Conservation (phyloP, 2,329 filamentous ascomycete genomes). For the Dothideomycetes sp. region DNA sequence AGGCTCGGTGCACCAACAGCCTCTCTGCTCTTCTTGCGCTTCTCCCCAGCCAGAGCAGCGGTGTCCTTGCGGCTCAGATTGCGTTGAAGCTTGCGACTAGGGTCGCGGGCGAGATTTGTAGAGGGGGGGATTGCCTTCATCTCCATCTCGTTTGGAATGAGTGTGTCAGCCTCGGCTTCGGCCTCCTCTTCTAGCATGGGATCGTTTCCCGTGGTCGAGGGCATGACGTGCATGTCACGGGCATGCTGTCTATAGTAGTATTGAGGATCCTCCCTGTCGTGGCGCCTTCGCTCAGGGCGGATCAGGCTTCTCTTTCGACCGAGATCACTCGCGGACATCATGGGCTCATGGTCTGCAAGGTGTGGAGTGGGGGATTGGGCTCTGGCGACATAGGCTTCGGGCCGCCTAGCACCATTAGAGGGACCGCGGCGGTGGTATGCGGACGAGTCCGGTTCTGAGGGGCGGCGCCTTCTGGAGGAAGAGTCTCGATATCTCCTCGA, state of each 20-base stretch:
- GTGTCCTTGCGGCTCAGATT: constrained; percentile 55
- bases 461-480: constrained; percentile 52
- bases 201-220: constrained; percentile 87
- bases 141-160: constrained; percentile 54
- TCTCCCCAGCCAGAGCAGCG: constrained; percentile 47
- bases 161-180: constrained; percentile 34
- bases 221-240: constrained; percentile 78
- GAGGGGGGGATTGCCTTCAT: constrained; percentile 31
- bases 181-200: constrained; percentile 58
- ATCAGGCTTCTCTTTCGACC: constrained; percentile 78
- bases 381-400: constrained; percentile 2
- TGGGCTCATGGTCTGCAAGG: constrained; percentile 40
- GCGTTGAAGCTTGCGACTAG: constrained; percentile 33
- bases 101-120: constrained; percentile 11
- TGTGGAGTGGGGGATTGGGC: constrained; percentile 3
- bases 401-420: constrained; percentile 23
- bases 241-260: constrained; percentile 95
- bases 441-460: constrained; percentile 61
- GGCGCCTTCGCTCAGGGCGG: constrained; percentile 74
- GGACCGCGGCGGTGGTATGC: constrained; percentile 24
- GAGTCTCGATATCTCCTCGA: constrained; percentile 27
- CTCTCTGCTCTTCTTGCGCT: constrained; percentile 39
- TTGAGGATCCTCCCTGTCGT: constrained; percentile 80
- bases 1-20: constrained; percentile 65
- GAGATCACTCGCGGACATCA: constrained; percentile 39